Evolutionary conservation across 192 early-diverging fungal genomes (phyloP).

Genomic region (Coemansia asiatica): DNA sequence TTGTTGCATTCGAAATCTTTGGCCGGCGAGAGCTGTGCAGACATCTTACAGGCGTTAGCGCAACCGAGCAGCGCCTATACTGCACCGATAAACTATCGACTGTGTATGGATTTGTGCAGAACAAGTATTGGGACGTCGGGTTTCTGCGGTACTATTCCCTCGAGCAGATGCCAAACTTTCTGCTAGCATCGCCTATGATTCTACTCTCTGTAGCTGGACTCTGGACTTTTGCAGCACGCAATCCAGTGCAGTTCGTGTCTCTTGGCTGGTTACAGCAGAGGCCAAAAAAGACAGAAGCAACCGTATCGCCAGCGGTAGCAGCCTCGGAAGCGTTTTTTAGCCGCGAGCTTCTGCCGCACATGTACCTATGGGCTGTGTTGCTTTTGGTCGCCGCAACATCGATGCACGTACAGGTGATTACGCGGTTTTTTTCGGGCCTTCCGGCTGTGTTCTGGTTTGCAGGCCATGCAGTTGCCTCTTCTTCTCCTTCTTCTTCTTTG

Average conservation of each 20-base stretch:
- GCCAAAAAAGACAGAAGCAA: neutral
- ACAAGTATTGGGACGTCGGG: conserved; percentile 85
- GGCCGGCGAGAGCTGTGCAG: conserved; percentile 67
- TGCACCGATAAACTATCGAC: conserved; percentile 63
- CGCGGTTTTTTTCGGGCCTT: conserved; percentile 77
- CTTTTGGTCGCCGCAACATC: conserved; percentile 62
- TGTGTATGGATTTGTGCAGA: conserved; percentile 83
- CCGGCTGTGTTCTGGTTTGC: conserved; percentile 83
- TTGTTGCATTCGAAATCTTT: conserved; percentile 63
- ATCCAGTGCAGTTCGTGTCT: conserved; percentile 58
- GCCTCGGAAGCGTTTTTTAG: conserved; percentile 14
- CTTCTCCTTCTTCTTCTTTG: neutral
- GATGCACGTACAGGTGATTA: conserved; percentile 92
- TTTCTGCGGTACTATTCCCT: conserved; percentile 80
- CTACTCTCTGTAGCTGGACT: conserved; percentile 64
- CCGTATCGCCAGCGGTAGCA: neutral
- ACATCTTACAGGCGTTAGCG: neutral
- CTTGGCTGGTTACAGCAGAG: conserved; percentile 53
- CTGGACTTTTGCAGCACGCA: conserved; percentile 54
- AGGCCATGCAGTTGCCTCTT: conserved; percentile 50
- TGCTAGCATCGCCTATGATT: conserved; percentile 80
- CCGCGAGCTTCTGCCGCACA: conserved; percentile 55
- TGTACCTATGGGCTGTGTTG: conserved; percentile 71
- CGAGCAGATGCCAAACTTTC: conserved; percentile 88
- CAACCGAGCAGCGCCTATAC: conserved; percentile 58